Conservation (phyloP, 2,329 filamentous ascomycete genomes). For the Akanthomyces muscarius region DNA sequence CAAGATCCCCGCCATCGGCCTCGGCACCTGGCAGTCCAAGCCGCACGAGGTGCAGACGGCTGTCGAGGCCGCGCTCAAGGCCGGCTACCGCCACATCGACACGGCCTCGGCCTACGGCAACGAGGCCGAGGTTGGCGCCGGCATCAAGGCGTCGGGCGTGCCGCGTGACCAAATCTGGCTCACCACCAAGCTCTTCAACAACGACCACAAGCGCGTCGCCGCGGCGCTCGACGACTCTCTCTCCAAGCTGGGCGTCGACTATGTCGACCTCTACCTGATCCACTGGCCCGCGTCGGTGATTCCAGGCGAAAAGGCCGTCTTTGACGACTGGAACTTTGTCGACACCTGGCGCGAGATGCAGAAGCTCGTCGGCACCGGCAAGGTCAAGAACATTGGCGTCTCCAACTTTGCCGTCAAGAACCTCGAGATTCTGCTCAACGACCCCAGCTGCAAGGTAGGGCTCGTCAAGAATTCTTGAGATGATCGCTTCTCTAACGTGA, state of each 20-base stretch:
- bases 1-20: constrained; percentile 71
- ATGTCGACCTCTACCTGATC: constrained; percentile 68
- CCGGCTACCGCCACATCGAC: constrained; percentile 73
- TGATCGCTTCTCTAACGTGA: background rate
- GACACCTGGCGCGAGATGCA: constrained; percentile 73
- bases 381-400: constrained; percentile 75
- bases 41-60: constrained; percentile 66
- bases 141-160: constrained; percentile 60
- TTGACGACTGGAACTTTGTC: constrained; percentile 75
- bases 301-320: constrained; percentile 63
- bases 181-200: constrained; percentile 81
- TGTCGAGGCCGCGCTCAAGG: constrained; percentile 63
- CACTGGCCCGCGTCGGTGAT: constrained; percentile 67
- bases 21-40: constrained; percentile 76
- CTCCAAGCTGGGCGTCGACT: constrained; percentile 57
- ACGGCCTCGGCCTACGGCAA: constrained; percentile 76
- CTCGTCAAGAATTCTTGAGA: background rate
- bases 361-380: constrained; percentile 61
- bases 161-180: constrained; percentile 65
- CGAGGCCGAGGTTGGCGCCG: constrained; percentile 63
- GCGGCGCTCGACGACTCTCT: constrained; percentile 59
- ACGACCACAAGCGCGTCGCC: constrained; percentile 66
- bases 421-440: constrained; percentile 67
- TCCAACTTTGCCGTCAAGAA: constrained; percentile 78
- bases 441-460: constrained; percentile 56